These are phyloP conservation scores for Colletotrichum sp. DNA, from an alignment of 2,329 filamentous ascomycete species.

Conservation along the genomic window DNA sequence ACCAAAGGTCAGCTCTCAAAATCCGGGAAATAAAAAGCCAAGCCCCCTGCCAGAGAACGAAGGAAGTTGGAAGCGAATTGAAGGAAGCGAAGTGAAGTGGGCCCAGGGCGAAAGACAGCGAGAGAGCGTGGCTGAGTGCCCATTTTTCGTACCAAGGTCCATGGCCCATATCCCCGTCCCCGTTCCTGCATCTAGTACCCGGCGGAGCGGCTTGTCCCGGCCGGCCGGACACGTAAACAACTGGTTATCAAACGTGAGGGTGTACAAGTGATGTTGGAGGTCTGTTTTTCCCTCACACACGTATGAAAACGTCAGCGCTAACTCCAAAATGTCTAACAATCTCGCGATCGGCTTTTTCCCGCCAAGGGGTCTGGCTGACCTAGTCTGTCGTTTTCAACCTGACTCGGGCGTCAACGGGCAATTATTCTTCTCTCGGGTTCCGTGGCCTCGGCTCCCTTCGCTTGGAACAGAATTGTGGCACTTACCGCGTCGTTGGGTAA, in stretches of 20 bases:
- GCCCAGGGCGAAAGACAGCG: background rate
- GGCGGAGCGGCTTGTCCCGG: constrained; percentile 2
- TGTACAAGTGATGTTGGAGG: constrained; percentile 32
- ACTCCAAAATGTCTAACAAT: background rate
- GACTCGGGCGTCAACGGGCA: background rate
- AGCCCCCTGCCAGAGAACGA: background rate
- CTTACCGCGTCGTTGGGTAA: constrained; percentile 30
- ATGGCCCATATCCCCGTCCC: constrained; percentile 53
- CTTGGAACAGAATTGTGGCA: background rate
- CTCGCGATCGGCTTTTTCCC: background rate
- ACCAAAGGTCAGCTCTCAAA: background rate
- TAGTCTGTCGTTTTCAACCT: constrained; percentile 29
- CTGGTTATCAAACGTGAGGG: constrained; percentile 28
- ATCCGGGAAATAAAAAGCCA: background rate
- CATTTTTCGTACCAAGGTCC: constrained; percentile 40
- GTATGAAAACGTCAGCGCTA: background rate
- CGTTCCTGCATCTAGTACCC: constrained; percentile 53
- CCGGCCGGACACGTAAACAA: constrained; percentile 25
- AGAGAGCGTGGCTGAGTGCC: background rate
- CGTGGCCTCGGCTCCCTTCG: background rate
- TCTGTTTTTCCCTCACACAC: constrained; percentile 15
- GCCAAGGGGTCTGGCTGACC: background rate
- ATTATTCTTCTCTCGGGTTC: background rate
- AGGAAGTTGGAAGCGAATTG: background rate
- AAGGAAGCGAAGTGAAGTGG: background rate